Conservation (phyloP, 192 early-diverging fungal genomes). For the Backusella australiensis region DNA sequence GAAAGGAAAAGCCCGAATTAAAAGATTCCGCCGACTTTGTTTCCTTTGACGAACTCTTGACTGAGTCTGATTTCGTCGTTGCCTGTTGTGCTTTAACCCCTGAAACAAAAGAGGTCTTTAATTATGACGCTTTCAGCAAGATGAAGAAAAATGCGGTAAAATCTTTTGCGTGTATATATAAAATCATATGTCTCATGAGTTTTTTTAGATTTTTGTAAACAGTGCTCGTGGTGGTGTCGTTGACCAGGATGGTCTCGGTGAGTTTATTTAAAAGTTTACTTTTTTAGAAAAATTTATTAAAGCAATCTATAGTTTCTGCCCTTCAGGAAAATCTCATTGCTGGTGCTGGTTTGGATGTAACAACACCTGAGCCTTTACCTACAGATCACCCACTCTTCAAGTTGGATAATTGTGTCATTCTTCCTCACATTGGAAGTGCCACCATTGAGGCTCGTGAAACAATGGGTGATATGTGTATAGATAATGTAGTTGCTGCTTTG, state of each 20-base stretch:
- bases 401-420: constrained; percentile 60
- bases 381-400: constrained; percentile 55
- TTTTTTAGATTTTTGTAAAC: constrained; percentile 73
- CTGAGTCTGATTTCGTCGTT: constrained; percentile 68
- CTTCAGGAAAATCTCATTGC: constrained; percentile 57
- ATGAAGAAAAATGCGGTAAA: constrained; percentile 67
- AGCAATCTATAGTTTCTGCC: constrained; percentile 49
- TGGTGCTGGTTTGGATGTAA: constrained; percentile 83
- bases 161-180: background rate
- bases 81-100: constrained; percentile 72
- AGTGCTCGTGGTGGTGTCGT: constrained; percentile 79
- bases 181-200: background rate
- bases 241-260: constrained; percentile 60
- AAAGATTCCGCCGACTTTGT: constrained; percentile 48
- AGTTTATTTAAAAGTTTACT: background rate
- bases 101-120: constrained; percentile 73
- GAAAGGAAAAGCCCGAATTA: constrained; percentile 45
- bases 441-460: constrained; percentile 81
- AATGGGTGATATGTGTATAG: constrained; percentile 75
- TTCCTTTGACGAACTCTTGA: constrained; percentile 58
- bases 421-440: constrained; percentile 87
- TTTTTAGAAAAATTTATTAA: background rate
- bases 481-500: constrained; percentile 67
- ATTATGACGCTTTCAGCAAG: constrained; percentile 55
- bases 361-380: constrained; percentile 80